Evolutionary conservation across 2,329 filamentous ascomycete species (phyloP), one percentile per base, ranked within the genome.

Genomic region (Aspergillus spinulosporus): DNA sequence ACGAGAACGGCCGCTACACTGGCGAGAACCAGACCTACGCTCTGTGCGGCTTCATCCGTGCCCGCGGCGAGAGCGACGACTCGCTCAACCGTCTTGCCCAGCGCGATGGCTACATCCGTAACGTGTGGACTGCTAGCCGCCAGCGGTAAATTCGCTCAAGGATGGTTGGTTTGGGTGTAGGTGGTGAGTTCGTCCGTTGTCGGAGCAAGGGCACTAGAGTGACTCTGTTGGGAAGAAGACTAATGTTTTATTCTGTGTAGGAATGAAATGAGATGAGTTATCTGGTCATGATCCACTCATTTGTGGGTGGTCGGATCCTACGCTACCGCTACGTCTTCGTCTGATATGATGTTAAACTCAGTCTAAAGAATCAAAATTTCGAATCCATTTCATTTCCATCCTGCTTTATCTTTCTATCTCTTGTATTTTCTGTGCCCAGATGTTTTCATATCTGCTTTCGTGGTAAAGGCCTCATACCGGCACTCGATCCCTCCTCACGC

Each of bases 11-110:
- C 78, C 90, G 92, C 73, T 92, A 92, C 82, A 91, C 90, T 69
- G 92, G 93, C 80, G 94, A 97, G 84, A 96, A 92, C 88, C 89
- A 97, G 81, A 88, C 90, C 76, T 99, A 96, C 78, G 93, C 94
- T 71, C 89, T 99, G 66, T 96, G 89, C 83, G 94, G 94, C 66
- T 99, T 97, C 83, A 90, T 99, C 74, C 89, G 94, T 71, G 90
- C 92, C 71, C 94, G 96, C 87, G 94, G 94, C 76, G 95, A 99
- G 90, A 88, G 87, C 79, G 94, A 99, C 78, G 94, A 99, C 82
- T 85, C 89, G 72, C 80, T 99, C 75, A 99, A 99, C 89, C 84
- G 94, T 75, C 85, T 99, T 74, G 84, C 92, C 68, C 94, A 99
- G 86, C 87, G 90, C 70, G 95, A 99, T 78, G 94, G 94, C 67